phyloP scores from a whole-genome alignment of 768 basidiomycete genomes.

The Suillus tomentosus region DNA sequence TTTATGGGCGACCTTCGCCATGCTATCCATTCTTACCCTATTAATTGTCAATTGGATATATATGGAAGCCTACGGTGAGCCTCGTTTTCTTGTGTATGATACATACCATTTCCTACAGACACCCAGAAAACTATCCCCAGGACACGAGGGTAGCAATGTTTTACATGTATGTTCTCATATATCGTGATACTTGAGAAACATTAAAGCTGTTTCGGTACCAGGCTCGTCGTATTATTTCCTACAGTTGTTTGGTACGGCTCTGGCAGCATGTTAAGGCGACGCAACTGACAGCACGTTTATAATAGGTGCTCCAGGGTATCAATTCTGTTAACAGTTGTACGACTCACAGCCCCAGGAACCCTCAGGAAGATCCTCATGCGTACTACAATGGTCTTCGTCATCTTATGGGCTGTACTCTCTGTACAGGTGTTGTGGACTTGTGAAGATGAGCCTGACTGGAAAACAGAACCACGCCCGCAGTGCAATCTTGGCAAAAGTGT shows the following conservation, averaged over 20 bases:
- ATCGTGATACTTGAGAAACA: background rate
- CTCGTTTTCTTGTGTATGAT: background rate
- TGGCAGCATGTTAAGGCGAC: background rate
- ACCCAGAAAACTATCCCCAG: background rate
- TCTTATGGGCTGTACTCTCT: background rate
- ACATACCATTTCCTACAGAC: background rate
- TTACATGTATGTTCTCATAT: background rate
- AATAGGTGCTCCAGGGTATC: conserved; percentile 1
- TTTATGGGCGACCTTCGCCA: background rate
- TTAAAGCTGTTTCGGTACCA: background rate
- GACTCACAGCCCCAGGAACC: background rate
- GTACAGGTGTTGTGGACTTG: background rate
- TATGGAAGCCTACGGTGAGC: background rate
- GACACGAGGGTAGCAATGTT: background rate
- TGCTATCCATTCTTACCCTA: background rate
- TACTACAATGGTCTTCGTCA: background rate
- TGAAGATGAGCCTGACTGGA: background rate
- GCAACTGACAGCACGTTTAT: background rate
- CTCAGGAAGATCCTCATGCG: background rate
- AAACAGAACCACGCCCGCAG: background rate
- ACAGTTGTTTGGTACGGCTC: background rate
- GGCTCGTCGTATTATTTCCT: background rate
- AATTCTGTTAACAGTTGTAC: background rate
- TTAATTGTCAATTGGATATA: background rate
- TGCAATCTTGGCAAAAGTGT: background rate